A percentile compares a stretch with the other conserved stretches of the same genome.
Evolutionary conservation across 768 basidiomycete species (phyloP).

Genomic region (Lactifluus echinatus): DNA sequence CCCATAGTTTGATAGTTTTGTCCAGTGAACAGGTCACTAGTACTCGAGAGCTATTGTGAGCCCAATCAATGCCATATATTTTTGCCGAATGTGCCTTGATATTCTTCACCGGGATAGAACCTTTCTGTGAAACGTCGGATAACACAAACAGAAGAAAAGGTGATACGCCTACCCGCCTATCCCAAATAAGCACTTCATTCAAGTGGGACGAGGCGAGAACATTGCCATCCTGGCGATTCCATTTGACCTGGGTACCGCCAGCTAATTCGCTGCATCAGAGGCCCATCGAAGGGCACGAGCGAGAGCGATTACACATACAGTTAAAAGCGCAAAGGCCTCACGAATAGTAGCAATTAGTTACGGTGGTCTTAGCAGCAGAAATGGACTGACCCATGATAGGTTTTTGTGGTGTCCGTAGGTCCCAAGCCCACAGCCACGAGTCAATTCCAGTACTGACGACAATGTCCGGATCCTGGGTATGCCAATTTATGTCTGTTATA

Average conservation of each 20-base stretch:
- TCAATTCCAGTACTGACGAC: slow-evolving; percentile 91
- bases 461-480: slow-evolving; percentile 71
- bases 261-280: slow-evolving; percentile 34
- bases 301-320: slow-evolving; percentile 27
- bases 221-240: slow-evolving; percentile 83
- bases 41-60: slow-evolving; percentile 60
- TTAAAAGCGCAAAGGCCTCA: slow-evolving; percentile 53
- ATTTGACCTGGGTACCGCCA: slow-evolving; percentile 92
- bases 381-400: slow-evolving; percentile 52
- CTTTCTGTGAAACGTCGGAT: slow-evolving; percentile 49
- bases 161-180: slow-evolving; percentile 59
- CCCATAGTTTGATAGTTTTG: slow-evolving; percentile 87
- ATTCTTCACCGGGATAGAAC: slow-evolving; percentile 66
- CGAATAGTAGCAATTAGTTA: not conserved
- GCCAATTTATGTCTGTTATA: slow-evolving; percentile 99
- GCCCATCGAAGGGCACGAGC: not conserved
- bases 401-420: slow-evolving; percentile 48
- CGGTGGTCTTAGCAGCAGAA: not conserved
- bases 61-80: slow-evolving; percentile 98
- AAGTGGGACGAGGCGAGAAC: slow-evolving; percentile 85
- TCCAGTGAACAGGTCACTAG: slow-evolving; percentile 93
- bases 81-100: slow-evolving; percentile 82
- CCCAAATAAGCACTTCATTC: slow-evolving; percentile 88
- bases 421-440: slow-evolving; percentile 94
- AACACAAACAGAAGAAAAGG: not conserved